These are phyloP conservation scores for Talaromyces sp. DNA, from an alignment of 2,329 filamentous ascomycete species.

Conservation along the genomic window DNA sequence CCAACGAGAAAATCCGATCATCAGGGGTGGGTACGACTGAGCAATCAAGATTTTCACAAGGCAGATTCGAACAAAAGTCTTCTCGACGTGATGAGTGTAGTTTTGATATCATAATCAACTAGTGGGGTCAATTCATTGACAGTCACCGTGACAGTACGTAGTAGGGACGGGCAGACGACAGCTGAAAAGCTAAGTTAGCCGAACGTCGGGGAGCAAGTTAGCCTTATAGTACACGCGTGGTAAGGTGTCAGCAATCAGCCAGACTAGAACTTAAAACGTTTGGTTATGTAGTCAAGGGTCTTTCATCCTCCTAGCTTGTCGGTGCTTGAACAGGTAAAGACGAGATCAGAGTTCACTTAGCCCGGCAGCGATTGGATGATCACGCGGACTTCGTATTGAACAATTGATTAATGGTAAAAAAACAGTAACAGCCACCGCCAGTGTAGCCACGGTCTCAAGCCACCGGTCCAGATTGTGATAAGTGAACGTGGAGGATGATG, in stretches of 20 bases:
- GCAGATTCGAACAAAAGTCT: neutral
- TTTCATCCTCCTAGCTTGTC: neutral
- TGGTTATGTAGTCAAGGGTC: neutral
- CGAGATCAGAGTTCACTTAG: neutral
- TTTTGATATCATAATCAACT: neutral
- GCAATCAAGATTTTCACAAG: constrained; percentile 8
- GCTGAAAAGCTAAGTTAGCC: constrained; percentile 11
- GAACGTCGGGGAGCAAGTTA: neutral
- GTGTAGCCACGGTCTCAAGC: constrained; percentile 12
- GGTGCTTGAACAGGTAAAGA: neutral
- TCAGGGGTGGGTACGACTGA: constrained; percentile 1
- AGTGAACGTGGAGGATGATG: neutral
- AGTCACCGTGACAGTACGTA: neutral
- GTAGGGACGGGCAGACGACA: constrained; percentile 3
- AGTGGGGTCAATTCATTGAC: neutral
- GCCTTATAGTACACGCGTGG: neutral
- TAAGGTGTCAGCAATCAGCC: neutral
- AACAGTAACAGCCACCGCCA: constrained; percentile 7
- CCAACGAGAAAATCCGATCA: neutral
- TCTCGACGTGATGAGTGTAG: neutral
- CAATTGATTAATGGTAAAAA: neutral
- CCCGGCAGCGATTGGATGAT: neutral
- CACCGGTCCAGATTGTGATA: neutral
- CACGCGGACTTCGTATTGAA: constrained; percentile 10
- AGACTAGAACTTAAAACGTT: constrained; percentile 3